A percentile compares a stretch with the other conserved stretches of the same genome.
Conservation (phyloP, 2,329 filamentous ascomycete species). For the Lachnellula subtilissima region DNA sequence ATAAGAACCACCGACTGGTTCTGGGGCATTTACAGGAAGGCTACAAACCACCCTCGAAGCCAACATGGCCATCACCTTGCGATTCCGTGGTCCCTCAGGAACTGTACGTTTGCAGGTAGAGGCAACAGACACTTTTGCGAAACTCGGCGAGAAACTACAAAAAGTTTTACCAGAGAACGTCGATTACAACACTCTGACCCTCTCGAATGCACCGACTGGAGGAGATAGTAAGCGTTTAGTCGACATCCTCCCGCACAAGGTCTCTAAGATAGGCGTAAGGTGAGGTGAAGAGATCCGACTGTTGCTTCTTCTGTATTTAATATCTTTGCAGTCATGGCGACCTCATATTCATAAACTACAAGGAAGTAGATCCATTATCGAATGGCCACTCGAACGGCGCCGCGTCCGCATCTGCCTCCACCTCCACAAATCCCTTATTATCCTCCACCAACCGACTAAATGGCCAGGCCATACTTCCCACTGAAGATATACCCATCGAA, state of each 20-base stretch:
- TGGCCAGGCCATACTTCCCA: constrained; percentile 66
- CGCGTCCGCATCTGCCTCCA: constrained; percentile 26
- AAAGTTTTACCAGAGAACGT: constrained; percentile 57
- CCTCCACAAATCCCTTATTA: constrained; percentile 20
- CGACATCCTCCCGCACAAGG: constrained; percentile 52
- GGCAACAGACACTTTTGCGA: constrained; percentile 65
- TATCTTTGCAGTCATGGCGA: constrained; percentile 67
- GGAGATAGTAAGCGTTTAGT: constrained; percentile 54
- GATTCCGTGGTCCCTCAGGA: constrained; percentile 74
- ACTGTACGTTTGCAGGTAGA: constrained; percentile 82
- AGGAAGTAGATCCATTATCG: constrained; percentile 48
- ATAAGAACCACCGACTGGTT: not conserved
- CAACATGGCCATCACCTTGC: not conserved
- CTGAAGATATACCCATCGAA: constrained; percentile 62
- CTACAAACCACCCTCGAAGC: not conserved
- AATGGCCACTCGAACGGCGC: constrained; percentile 39
- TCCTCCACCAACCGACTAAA: constrained; percentile 65
- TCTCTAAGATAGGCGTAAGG: constrained; percentile 58
- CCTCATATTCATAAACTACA: constrained; percentile 81
- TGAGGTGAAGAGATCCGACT: constrained; percentile 30
- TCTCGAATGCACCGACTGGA: constrained; percentile 57
- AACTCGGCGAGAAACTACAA: constrained; percentile 52
- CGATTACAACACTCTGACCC: constrained; percentile 53
- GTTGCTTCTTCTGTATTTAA: not conserved
- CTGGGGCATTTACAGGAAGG: not conserved